Conservation (phyloP, 768 basidiomycete species). For the Pleurotus platypus region DNA sequence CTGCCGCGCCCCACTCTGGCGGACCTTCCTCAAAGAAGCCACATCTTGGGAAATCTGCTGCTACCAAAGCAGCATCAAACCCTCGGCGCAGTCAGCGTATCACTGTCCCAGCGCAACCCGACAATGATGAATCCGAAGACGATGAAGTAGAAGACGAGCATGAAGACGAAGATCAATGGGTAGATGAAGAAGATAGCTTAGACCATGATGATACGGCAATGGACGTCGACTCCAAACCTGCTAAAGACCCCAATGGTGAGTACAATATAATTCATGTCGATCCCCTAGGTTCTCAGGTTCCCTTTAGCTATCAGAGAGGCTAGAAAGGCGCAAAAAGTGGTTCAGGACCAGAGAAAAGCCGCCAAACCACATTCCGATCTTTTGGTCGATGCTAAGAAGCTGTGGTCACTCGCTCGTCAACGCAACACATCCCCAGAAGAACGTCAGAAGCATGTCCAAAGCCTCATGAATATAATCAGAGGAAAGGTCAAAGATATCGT, state of each 20-base stretch:
- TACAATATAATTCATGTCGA: conserved; percentile 9
- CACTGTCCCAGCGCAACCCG: conserved; percentile 33
- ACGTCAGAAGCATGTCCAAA: conserved; percentile 68
- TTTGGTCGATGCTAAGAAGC: conserved; percentile 65
- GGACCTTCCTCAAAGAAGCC: conserved; percentile 47
- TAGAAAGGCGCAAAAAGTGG: conserved; percentile 64
- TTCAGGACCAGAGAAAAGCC: conserved; percentile 68
- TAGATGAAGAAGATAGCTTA: conserved; percentile 28
- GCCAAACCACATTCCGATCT: conserved; percentile 75
- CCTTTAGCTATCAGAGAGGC: conserved; percentile 58
- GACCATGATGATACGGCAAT: conserved; percentile 25
- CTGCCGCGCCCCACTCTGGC: conserved; percentile 41
- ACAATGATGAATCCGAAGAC: conserved; percentile 30
- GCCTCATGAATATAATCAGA: conserved; percentile 72
- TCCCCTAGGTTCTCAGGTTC: background rate
- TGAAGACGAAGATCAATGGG: conserved; percentile 8
- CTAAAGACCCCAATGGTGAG: conserved; percentile 61
- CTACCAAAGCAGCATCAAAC: conserved; percentile 21
- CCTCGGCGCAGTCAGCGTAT: conserved; percentile 58
- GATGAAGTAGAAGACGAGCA: conserved; percentile 19
- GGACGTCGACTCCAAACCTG: conserved; percentile 20
- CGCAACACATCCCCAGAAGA: conserved; percentile 68
- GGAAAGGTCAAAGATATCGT: conserved; percentile 85
- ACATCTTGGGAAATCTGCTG: conserved; percentile 33
- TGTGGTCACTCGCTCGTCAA: conserved; percentile 75